Evolutionary conservation across 371 early-diverging fungal species (phyloP), one percentile per base, ranked within the genome.

Genomic region (Lichtheimia hyalospora): DNA sequence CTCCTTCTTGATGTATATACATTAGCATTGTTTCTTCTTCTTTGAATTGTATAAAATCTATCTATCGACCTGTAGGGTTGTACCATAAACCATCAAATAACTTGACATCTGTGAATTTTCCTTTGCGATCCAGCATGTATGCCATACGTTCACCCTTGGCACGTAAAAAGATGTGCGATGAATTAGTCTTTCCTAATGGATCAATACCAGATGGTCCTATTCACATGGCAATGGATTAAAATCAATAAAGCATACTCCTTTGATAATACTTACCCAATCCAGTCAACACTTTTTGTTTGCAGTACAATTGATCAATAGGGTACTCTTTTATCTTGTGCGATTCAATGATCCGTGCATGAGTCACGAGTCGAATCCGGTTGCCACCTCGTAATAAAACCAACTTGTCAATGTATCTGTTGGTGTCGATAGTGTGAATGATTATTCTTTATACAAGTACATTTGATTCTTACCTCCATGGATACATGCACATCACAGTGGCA

Each of bases 101-200:
- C 52, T 68, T 73, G 39, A 72, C 74, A 53, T 81, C 81, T 60
- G 67, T 71, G 63, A 74, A 81, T 42, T 60, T 60, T 0, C 81
- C 81, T 57, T 77, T 77, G 55, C 81, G 73, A 60, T 81, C 77
- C 52, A 81, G 52, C 67, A 75, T 75, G 50, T 74, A 81, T 10
- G 74, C 77, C 64, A 81, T 68, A 14, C 70, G 71, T 49, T 77
- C 74, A 21, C 74, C 73, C 24, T 69, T 44, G 5, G 73, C 71
- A n/a, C 72, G 68, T 16, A 81, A 65, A 57, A 75, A 77, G 50
- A 77, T 67, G 39, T 75, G 72, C 0, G 74, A 66, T 8, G 75
- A 73, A 41, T 62, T 74, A 2, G 77, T 62, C 18, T 70, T 71
- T 3, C 77, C 70, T 12, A 77, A 24, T 6, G 70, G 49, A 28